A percentile compares a stretch with the other conserved stretches of the same genome.
phyloP scores from a whole-genome alignment of 306 rosid genomes.

The Benincasa hispida region DNA sequence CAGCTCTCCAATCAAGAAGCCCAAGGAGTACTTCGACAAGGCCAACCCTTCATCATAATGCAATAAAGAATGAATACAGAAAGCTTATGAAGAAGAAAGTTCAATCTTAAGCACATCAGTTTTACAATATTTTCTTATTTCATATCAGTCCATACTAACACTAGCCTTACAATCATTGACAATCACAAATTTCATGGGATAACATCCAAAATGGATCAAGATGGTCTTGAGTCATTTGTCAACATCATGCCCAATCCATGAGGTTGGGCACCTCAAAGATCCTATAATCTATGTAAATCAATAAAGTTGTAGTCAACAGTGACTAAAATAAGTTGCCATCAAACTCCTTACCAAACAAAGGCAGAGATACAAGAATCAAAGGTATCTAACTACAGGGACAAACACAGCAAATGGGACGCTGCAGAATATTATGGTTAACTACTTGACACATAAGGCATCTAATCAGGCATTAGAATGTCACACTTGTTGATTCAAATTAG shows the following conservation, averaged over 20 bases:
- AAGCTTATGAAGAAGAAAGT: neutral
- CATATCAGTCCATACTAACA: neutral
- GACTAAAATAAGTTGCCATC: neutral
- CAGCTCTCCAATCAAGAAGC: conserved; percentile 99
- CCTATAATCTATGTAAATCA: neutral
- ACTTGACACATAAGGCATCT: neutral
- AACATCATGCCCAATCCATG: neutral
- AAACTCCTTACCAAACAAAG: neutral
- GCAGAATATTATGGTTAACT: neutral
- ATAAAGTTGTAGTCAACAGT: neutral
- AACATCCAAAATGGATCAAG: neutral
- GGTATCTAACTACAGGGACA: neutral
- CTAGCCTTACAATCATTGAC: neutral
- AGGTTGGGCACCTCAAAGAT: neutral
- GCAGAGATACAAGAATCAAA: neutral
- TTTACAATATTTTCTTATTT: neutral
- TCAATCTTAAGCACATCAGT: neutral
- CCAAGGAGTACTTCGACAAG: conserved; percentile 97
- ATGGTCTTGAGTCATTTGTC: neutral
- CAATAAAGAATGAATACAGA: conserved; percentile 12
- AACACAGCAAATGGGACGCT: neutral
- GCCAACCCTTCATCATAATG: conserved; percentile 67
- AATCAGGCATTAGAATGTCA: neutral
- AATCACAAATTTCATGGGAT: neutral
- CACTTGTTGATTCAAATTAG: neutral